Base-by-base conservation (phyloP, 768 basidiomycete genomes). In the Lepiota venenata region DNA sequence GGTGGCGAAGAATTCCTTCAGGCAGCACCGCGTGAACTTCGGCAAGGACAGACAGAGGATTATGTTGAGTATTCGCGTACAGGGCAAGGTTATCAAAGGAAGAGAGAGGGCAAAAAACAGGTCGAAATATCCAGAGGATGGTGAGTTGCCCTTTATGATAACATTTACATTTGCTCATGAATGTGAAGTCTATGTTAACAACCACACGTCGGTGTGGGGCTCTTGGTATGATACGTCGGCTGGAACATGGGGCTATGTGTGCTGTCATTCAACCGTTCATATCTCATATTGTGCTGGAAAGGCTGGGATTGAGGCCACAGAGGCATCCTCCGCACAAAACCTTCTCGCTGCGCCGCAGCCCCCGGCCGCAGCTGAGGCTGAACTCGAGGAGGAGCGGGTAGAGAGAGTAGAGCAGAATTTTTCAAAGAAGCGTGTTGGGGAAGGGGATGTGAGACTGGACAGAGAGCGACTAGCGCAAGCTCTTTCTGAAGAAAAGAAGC, bases 131-230 rank as follows among this genome's bases (percentile, higher is more conserved):
- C 86, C 90, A 4, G 97, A 99, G 73, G 93, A 98, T 80, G 87
- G 94, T 94, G 66, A 58, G 87, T 77, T 38, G 5, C n/a, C 22
- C 55, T 56, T 20, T 37, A 52, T 18, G 36, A 22, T 22, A 38
- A 32, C 18, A 53, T 55, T 56, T 22, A 43, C 46, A 15, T 37
- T 55, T 57, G n/a, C 59, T 57, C 56, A 44, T 35, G 18, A 52
- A 18, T 7, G 16, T 59, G 1, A 58, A 98, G 94, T 94, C 6
- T 87, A 81, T 61, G 74, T 89, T 63, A 95, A 94, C 69, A 99
- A 99, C 64, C 97, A 99, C 64, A 93, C 88, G 0, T 76, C 84
- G 4, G 86, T 98, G n/a, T 99, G 97, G 97, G 97, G 97, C 42
- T 99, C 97, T 41, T 98, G 86, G 85, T 98, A 91, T 67, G 85